phyloP scores from a whole-genome alignment of 495 filamentous ascomycete species.

The Tuber magnatum region DNA sequence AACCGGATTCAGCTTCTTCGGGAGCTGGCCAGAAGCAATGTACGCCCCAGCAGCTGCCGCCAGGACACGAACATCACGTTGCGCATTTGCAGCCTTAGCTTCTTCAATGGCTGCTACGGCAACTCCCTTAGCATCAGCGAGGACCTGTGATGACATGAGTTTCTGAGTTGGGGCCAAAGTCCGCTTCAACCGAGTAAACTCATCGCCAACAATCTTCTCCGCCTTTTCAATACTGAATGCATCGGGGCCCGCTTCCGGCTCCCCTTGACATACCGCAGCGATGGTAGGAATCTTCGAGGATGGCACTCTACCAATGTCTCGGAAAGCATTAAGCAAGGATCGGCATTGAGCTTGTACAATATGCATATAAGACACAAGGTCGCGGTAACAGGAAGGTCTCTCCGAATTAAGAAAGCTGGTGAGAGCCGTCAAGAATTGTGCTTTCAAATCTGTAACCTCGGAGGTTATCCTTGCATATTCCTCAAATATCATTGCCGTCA shows the following conservation, averaged over 20 bases:
- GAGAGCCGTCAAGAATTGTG: constrained; percentile 52
- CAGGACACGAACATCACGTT: constrained; percentile 75
- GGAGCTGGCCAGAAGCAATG: constrained; percentile 73
- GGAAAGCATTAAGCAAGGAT: constrained; percentile 78
- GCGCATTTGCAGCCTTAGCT: constrained; percentile 66
- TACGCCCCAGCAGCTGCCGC: constrained; percentile 81
- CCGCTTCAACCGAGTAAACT: constrained; percentile 83
- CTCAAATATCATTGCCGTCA: constrained; percentile 75
- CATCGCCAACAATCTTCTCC: constrained; percentile 70
- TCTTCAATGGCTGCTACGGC: constrained; percentile 66
- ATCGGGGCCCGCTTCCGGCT: constrained; percentile 76
- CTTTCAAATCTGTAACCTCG: constrained; percentile 43
- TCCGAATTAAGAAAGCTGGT: constrained; percentile 69
- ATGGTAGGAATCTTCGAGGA: constrained; percentile 65
- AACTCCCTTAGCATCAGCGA: constrained; percentile 65
- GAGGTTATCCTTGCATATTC: constrained; percentile 64
- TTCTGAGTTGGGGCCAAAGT: constrained; percentile 73
- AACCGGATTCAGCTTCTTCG: constrained; percentile 80
- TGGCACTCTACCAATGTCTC: constrained; percentile 72
- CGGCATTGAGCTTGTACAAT: constrained; percentile 84
- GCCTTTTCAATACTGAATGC: constrained; percentile 84
- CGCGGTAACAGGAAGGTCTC: constrained; percentile 72
- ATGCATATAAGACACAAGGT: constrained; percentile 79
- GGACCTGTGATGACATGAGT: constrained; percentile 64
- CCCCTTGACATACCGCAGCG: constrained; percentile 86